A percentile compares a stretch with the other conserved stretches of the same genome.
Conservation (phyloP, 2,329 filamentous ascomycete genomes). For the Fusarium sp. region DNA sequence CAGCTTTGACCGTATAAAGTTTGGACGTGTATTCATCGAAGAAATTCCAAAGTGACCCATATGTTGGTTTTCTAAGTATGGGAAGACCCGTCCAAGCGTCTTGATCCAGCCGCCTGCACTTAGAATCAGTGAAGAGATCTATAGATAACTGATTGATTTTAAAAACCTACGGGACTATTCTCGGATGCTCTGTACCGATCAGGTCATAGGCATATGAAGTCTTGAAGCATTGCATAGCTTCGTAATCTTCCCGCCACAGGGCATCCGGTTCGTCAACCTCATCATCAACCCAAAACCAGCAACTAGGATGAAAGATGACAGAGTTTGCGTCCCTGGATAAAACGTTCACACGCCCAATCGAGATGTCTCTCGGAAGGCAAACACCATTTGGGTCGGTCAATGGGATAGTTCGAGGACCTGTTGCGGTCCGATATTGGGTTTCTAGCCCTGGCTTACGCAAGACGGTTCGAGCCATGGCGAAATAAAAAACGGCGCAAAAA, state of each 20-base stretch:
- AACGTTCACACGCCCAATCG: background rate
- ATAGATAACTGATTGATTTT: no score
- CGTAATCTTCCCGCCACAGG: rapidly evolving
- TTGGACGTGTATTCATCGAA: no score
- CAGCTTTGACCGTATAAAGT: no score
- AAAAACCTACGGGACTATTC: no score
- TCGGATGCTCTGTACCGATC: no score
- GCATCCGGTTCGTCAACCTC: background rate
- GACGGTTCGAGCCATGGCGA: background rate
- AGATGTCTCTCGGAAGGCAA: background rate
- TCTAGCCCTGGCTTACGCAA: background rate
- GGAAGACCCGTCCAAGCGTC: no score
- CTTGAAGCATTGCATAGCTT: background rate
- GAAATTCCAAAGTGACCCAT: no score
- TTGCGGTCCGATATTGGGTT: background rate
- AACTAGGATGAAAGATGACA: background rate
- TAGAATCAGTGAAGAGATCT: no score
- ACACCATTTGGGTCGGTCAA: background rate
- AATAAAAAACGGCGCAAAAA: background rate
- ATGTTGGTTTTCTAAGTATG: no score
- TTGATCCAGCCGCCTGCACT: no score
- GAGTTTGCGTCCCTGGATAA: background rate
- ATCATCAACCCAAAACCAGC: background rate
- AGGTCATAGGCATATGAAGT: background rate
- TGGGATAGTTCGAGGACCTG: background rate